These are phyloP conservation scores for Calonectria ilicicola DNA, from an alignment of 2,329 filamentous ascomycete species.

Conservation along the genomic window DNA sequence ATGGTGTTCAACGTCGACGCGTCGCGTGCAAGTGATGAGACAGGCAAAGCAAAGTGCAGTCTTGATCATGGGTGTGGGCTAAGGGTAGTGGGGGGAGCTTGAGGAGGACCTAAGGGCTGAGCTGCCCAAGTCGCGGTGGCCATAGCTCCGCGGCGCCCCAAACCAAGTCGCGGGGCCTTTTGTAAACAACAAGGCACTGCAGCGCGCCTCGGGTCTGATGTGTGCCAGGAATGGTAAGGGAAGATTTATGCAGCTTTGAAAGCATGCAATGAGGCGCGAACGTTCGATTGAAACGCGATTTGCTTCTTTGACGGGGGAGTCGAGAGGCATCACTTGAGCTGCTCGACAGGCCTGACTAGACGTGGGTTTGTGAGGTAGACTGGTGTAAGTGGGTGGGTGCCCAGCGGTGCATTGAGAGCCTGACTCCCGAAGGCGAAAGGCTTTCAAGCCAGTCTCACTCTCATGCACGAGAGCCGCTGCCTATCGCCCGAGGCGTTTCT, in stretches of 20 bases:
- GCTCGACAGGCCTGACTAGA: background rate
- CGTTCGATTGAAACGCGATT: background rate
- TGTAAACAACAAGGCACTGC: conserved; percentile 28
- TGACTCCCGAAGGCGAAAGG: background rate
- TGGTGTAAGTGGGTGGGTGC: background rate
- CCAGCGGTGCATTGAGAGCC: background rate
- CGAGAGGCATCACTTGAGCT: background rate
- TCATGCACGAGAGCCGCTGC: background rate
- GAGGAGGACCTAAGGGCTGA: conserved; percentile 21
- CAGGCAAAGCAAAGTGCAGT: background rate
- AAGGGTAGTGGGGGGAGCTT: conserved; percentile 23
- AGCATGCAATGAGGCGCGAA: background rate
- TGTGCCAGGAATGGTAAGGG: background rate
- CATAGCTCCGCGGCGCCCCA: conserved; percentile 34
- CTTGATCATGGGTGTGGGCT: background rate
- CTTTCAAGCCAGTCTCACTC: background rate
- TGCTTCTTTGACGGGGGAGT: too few relatives aligned
- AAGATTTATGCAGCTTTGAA: background rate
- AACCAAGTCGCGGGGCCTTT: conserved; percentile 13
- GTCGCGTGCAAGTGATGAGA: conserved; percentile 14
- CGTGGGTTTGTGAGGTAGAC: background rate
- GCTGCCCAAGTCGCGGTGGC: conserved; percentile 23
- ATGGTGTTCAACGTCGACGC: background rate
- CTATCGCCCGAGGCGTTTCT: background rate
- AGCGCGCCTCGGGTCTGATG: conserved; percentile 26